Conservation (phyloP, 495 filamentous ascomycete species). For the Darksidea phi region DNA sequence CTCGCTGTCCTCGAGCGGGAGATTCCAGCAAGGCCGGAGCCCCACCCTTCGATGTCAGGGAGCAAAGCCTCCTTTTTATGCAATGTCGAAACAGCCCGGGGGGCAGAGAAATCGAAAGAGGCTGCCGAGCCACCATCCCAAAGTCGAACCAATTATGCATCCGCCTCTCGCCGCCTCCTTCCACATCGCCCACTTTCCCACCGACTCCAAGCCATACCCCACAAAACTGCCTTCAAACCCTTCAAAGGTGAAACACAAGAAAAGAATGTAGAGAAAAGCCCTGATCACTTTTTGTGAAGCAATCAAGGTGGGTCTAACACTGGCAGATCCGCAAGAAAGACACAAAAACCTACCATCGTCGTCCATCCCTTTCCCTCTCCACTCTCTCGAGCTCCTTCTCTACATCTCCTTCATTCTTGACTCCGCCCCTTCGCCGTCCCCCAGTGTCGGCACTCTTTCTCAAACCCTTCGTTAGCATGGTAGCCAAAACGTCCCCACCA, state of each 20-base stretch:
- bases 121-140: too few species aligned
- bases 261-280: not conserved
- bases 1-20: too few species aligned
- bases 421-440: slow-evolving; percentile 13
- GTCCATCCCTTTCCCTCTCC: slow-evolving; percentile 25
- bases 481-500: slow-evolving; percentile 3
- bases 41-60: too few species aligned
- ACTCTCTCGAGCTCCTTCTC: slow-evolving; percentile 25
- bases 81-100: too few species aligned
- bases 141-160: too few species aligned
- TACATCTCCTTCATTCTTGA: slow-evolving; percentile 22
- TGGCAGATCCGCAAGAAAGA: too few species aligned
- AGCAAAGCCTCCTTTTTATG: too few species aligned
- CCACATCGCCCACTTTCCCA: too few species aligned
- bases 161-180: slow-evolving; percentile 3
- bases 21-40: too few species aligned
- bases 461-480: slow-evolving; percentile 17
- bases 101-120: too few species aligned
- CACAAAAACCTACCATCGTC: not conserved
- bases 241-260: not conserved
- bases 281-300: not conserved
- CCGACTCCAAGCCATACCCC: not conserved
- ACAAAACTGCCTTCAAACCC: not conserved
- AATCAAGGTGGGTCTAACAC: too few species aligned
- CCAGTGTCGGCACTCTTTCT: slow-evolving; percentile 4